phyloP scores from a whole-genome alignment of 1,284 basidiomycete genomes.

The Leccinum olivaceoglutinosum region DNA sequence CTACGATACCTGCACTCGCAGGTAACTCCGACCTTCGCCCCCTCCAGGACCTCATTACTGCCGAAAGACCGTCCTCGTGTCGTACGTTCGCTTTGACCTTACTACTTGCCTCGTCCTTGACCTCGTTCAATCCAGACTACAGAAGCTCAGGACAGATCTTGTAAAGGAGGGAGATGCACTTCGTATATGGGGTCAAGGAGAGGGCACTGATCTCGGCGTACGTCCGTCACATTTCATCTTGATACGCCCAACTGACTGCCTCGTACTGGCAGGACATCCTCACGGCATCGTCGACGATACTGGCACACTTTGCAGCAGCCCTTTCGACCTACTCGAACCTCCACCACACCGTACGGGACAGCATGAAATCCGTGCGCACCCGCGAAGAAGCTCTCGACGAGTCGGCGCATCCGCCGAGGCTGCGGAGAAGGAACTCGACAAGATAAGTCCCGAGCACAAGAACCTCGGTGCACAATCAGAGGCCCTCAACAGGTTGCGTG shows the following conservation, averaged over 20 bases:
- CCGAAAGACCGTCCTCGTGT: slow-evolving; percentile 77
- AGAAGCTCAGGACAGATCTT: slow-evolving; percentile 63
- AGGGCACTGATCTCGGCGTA: slow-evolving; percentile 85
- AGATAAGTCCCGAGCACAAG: slow-evolving; percentile 92
- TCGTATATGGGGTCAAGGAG: slow-evolving; percentile 74
- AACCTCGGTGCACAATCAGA: slow-evolving; percentile 76
- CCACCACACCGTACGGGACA: slow-evolving; percentile 69
- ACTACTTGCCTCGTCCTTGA: background rate
- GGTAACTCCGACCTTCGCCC: slow-evolving; percentile 81
- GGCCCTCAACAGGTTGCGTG: slow-evolving; percentile 64
- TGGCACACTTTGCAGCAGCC: slow-evolving; percentile 67
- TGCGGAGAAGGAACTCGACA: slow-evolving; percentile 87
- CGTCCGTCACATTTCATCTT: slow-evolving; percentile 22
- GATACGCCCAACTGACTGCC: background rate
- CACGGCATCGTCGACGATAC: slow-evolving; percentile 64
- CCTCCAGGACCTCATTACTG: slow-evolving; percentile 84
- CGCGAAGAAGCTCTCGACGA: slow-evolving; percentile 83
- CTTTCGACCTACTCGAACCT: slow-evolving; percentile 71
- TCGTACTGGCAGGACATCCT: slow-evolving; percentile 60
- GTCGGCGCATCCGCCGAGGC: slow-evolving; percentile 73
- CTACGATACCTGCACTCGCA: slow-evolving; percentile 68
- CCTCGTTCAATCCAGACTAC: slow-evolving; percentile 38
- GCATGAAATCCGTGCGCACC: slow-evolving; percentile 76
- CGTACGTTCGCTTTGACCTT: slow-evolving; percentile 42
- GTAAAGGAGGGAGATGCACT: slow-evolving; percentile 73